These are phyloP conservation scores for Drechslerella coelobrocha DNA, from an alignment of 2,329 filamentous ascomycete genomes.

Conservation along the genomic window DNA sequence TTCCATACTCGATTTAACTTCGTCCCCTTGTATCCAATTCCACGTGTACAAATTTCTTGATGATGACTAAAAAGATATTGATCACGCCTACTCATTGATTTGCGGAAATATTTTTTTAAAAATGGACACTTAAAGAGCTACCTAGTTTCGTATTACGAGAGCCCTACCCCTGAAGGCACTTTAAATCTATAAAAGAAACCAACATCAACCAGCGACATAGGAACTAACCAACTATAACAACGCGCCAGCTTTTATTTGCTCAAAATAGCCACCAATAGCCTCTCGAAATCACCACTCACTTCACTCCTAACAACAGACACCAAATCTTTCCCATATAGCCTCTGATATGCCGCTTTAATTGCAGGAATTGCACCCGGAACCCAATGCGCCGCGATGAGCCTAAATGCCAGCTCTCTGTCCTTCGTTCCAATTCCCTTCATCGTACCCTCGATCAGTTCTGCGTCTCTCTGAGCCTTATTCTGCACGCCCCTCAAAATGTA, in stretches of 20 bases:
- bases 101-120: too few species aligned
- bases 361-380: conserved; percentile 74
- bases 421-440: conserved; percentile 90
- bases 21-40: too few species aligned
- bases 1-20: too few species aligned
- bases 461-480: conserved; percentile 67
- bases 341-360: conserved; percentile 78
- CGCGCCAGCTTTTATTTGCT: conserved; percentile 15
- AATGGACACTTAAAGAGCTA: too few species aligned
- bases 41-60: too few species aligned
- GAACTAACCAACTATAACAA: not conserved
- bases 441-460: conserved; percentile 77
- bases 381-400: conserved; percentile 84
- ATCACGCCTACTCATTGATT: too few species aligned
- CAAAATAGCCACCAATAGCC: conserved; percentile 71
- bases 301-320: conserved; percentile 76
- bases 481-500: conserved; percentile 77
- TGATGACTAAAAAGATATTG: too few species aligned
- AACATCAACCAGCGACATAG: not conserved
- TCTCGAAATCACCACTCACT: conserved; percentile 83
- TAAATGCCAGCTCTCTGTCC: conserved; percentile 76
- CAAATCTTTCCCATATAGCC: conserved; percentile 72
- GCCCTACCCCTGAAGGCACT: not conserved
- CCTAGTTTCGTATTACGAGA: too few species aligned
- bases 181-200: not conserved